Evolutionary conservation across 495 filamentous ascomycete genomes (phyloP).

Genomic region (Neurospora tetraspora): DNA sequence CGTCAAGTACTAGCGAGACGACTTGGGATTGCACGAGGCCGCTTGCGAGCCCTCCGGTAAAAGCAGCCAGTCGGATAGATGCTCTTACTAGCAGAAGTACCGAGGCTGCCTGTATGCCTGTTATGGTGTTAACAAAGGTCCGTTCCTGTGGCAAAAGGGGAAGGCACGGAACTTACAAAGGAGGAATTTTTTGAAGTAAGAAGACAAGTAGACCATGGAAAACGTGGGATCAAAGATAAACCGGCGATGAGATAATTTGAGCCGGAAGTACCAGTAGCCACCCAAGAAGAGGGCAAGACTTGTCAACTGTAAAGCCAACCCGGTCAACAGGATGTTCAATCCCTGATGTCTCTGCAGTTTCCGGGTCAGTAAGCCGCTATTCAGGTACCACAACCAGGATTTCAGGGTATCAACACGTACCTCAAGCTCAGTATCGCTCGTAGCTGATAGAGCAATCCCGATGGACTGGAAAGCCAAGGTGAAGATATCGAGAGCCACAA

Average conservation of each 20-base stretch:
- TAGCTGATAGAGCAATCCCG: slow-evolving; percentile 19
- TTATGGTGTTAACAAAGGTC: slow-evolving; percentile 2
- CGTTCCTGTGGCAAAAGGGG: background rate
- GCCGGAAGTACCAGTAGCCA: slow-evolving; percentile 22
- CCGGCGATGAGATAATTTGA: slow-evolving; percentile 19
- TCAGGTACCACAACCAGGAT: background rate
- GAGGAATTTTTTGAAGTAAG: slow-evolving; percentile 25
- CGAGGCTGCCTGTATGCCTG: slow-evolving; percentile 19
- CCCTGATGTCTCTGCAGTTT: slow-evolving; percentile 22
- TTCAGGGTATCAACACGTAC: slow-evolving; percentile 4
- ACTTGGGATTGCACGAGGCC: slow-evolving; percentile 18
- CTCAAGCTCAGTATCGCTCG: slow-evolving; percentile 5
- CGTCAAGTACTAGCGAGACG: slow-evolving; percentile 28
- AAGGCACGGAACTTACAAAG: slow-evolving; percentile 17
- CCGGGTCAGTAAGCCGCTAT: background rate
- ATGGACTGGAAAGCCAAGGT: slow-evolving; percentile 27
- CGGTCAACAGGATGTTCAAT: slow-evolving; percentile 21
- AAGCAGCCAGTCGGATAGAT: slow-evolving; percentile 22
- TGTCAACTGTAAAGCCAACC: slow-evolving; percentile 27
- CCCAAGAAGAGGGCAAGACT: slow-evolving; percentile 23
- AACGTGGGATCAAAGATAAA: slow-evolving; percentile 22
- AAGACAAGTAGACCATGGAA: slow-evolving; percentile 23
- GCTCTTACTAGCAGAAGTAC: slow-evolving; percentile 25
- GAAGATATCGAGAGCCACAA: slow-evolving; percentile 21
- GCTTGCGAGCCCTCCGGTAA: slow-evolving; percentile 17